Percentiles rank a stretch among this genome's conserved stretches.
Evolutionary conservation across 441 rosid species (phyloP).

Genomic region (Erodium trifolium): DNA sequence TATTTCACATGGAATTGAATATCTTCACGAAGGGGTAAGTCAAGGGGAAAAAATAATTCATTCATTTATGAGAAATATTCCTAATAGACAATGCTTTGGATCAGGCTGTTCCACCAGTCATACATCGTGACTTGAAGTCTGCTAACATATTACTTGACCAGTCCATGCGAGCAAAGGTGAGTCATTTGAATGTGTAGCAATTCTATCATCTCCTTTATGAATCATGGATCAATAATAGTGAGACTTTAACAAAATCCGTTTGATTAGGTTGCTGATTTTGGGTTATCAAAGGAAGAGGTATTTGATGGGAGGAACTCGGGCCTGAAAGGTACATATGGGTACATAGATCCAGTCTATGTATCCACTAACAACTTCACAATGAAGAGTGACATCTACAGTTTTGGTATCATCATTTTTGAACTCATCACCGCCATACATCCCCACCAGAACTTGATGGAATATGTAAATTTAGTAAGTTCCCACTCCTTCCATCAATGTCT

Average conservation of each 20-base stretch:
- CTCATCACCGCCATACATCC: slow-evolving; percentile 91
- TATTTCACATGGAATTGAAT: slow-evolving; percentile 89
- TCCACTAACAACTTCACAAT: slow-evolving; percentile 72
- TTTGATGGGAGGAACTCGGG: slow-evolving; percentile 66
- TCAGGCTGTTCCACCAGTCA: slow-evolving; percentile 90
- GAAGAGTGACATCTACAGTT: slow-evolving; percentile 88
- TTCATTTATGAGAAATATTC: not conserved
- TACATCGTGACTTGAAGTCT: slow-evolving; percentile 90
- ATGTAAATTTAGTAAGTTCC: slow-evolving; percentile 65
- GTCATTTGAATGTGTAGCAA: slow-evolving; percentile 7
- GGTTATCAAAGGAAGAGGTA: slow-evolving; percentile 81
- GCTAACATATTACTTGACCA: slow-evolving; percentile 87
- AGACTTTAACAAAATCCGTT: not conserved
- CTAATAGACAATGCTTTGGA: slow-evolving; percentile 18
- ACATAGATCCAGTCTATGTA: slow-evolving; percentile 76
- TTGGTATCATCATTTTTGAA: slow-evolving; percentile 80
- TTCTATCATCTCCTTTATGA: not conserved
- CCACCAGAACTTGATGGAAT: slow-evolving; percentile 86
- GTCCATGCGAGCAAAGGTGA: slow-evolving; percentile 92
- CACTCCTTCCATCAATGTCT: not conserved
- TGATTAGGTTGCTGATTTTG: slow-evolving; percentile 89
- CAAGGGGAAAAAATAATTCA: not conserved
- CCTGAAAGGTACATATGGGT: slow-evolving; percentile 88
- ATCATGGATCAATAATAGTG: not conserved
- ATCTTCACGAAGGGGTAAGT: slow-evolving; percentile 95